These are phyloP conservation scores for Malassezia nana DNA, from an alignment of 1,284 basidiomycete species.

Conservation along the genomic window DNA sequence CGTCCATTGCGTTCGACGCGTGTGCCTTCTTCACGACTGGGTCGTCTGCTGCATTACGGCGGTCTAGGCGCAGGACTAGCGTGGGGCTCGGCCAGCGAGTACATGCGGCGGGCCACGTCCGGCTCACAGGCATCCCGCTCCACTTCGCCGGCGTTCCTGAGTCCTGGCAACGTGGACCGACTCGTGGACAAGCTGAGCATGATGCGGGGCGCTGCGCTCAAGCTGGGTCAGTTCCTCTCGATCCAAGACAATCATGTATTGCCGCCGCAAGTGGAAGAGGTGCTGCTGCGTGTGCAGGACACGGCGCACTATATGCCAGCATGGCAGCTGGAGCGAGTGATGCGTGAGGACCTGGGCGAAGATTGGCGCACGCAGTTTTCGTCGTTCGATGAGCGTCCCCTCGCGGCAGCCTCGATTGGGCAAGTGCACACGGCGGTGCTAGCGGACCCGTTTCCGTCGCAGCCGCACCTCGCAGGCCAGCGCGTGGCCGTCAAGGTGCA, in stretches of 20 bases:
- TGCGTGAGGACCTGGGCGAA: constrained; percentile 63
- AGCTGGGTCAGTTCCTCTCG: constrained; percentile 92
- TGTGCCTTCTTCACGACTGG: constrained; percentile 45
- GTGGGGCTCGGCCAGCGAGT: constrained; percentile 38
- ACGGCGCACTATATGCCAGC: constrained; percentile 97
- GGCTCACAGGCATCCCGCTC: neutral
- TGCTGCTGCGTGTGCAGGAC: constrained; percentile 83
- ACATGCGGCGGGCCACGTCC: constrained; percentile 20
- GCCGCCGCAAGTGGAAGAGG: constrained; percentile 75
- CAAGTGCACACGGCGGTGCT: constrained; percentile 81
- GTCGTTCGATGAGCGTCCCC: constrained; percentile 72
- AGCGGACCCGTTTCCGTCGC: constrained; percentile 24
- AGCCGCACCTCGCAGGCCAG: constrained; percentile 28
- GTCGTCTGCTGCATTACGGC: constrained; percentile 44
- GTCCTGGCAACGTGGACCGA: constrained; percentile 65
- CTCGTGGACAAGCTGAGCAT: constrained; percentile 81
- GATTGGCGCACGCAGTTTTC: constrained; percentile 66
- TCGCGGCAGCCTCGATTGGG: constrained; percentile 92
- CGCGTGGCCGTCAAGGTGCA: constrained; percentile 83
- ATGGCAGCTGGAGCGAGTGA: constrained; percentile 85
- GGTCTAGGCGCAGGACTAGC: constrained; percentile 43
- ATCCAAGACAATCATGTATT: constrained; percentile 66
- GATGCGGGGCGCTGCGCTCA: constrained; percentile 93
- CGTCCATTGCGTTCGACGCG: constrained; percentile 37
- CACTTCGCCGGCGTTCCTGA: constrained; percentile 24